Evolutionary conservation across 352 stramenopile species (phyloP).

Genomic region (Phytophthora ohioensis): DNA sequence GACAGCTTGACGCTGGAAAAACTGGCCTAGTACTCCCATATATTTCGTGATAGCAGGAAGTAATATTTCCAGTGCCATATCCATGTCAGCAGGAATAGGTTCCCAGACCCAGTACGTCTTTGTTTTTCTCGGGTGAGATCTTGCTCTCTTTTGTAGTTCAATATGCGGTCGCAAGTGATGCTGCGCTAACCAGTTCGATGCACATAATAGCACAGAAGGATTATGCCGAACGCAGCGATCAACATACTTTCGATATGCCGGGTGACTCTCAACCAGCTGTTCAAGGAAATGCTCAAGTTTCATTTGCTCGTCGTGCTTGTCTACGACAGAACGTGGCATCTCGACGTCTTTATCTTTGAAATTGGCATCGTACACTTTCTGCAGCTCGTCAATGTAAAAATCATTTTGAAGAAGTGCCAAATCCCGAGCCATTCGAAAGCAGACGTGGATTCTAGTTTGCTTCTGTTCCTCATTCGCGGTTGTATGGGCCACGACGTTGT

Average conservation of each 20-base stretch:
- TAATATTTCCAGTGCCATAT: conserved; percentile 43
- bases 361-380: conserved; percentile 36
- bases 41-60: conserved; percentile 54
- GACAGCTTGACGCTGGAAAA: conserved; percentile 44
- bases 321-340: not conserved
- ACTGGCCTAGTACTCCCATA: conserved; percentile 47
- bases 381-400: conserved; percentile 59
- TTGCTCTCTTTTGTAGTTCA: conserved; percentile 10
- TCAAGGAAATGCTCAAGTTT: conserved; percentile 41
- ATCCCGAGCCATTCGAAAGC: conserved; percentile 59
- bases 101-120: conserved; percentile 36
- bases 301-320: conserved; percentile 21
- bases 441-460: conserved; percentile 28
- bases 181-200: conserved; percentile 30
- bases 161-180: conserved; percentile 27
- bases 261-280: conserved; percentile 31
- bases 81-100: conserved; percentile 40
- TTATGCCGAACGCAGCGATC: not conserved
- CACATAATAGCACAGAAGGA: not conserved
- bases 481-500: conserved; percentile 2
- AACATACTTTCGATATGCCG: conserved; percentile 23
- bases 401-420: conserved; percentile 65
- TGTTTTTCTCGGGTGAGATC: not conserved
- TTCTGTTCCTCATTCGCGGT: not conserved
- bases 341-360: conserved; percentile 14